phyloP scores from a whole-genome alignment of 163 green algal species.

The Smithsoniella earleae region DNA sequence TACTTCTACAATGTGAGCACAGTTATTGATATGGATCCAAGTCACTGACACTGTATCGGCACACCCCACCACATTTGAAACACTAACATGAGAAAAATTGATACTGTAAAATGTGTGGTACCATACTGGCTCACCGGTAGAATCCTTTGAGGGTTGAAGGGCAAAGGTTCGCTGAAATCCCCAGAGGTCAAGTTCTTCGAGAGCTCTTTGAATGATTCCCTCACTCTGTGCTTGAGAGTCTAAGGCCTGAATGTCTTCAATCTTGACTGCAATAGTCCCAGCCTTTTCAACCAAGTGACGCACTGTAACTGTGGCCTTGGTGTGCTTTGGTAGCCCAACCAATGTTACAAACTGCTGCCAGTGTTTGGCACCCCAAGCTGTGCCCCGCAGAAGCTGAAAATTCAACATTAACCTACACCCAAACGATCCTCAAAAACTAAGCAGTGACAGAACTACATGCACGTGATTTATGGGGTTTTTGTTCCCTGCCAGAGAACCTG shows the following conservation, averaged over 20 bases:
- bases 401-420: conserved; percentile 54
- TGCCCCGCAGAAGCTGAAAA: conserved; percentile 35
- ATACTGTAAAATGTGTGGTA: no score
- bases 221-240: conserved; percentile 61
- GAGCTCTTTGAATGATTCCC: conserved; percentile 57
- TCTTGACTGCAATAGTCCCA: conserved; percentile 44
- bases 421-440: no score
- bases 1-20: no score
- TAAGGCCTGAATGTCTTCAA: conserved; percentile 52
- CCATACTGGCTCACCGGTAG: background rate
- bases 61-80: no score
- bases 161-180: conserved; percentile 55
- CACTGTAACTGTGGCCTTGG: conserved; percentile 60
- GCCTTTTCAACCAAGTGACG: conserved; percentile 59
- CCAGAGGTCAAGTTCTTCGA: conserved; percentile 70
- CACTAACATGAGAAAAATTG: no score
- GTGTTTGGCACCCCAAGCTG: conserved; percentile 39
- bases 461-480: no score
- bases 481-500: no score
- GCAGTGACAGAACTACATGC: no score
- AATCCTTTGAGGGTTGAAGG: conserved; percentile 35
- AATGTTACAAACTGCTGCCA: conserved; percentile 55
- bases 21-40: no score
- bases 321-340: conserved; percentile 51
- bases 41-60: no score